These are phyloP conservation scores for Teratosphaeriaceae sp. DNA, from an alignment of 2,329 filamentous ascomycete genomes.

Conservation along the genomic window DNA sequence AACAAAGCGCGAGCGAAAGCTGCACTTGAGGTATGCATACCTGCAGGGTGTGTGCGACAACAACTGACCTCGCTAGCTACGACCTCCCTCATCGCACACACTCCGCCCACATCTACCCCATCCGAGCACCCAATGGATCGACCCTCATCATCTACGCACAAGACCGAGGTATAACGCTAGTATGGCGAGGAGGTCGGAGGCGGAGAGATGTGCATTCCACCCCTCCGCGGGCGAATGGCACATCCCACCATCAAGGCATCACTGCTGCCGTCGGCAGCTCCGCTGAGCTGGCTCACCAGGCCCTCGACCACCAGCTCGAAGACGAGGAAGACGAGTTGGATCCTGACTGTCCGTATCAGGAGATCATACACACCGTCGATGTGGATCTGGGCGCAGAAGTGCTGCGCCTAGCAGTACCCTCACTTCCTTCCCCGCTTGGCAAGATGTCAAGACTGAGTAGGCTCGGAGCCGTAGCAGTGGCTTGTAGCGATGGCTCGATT, in stretches of 20 bases:
- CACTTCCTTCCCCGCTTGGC: conserved; percentile 8
- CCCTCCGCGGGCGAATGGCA: conserved; percentile 12
- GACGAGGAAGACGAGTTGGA: conserved; percentile 54
- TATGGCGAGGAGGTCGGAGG: conserved; percentile 53
- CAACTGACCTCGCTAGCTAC: conserved; percentile 42
- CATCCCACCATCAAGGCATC: conserved; percentile 37
- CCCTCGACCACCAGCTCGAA: conserved; percentile 37
- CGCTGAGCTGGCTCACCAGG: conserved; percentile 25
- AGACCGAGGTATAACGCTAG: conserved; percentile 49
- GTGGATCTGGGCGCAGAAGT: conserved; percentile 49
- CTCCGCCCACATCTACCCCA: conserved; percentile 51
- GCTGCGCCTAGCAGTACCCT: conserved; percentile 46
- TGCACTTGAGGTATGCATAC: conserved; percentile 25
- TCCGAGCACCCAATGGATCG: conserved; percentile 54
- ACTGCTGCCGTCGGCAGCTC: conserved; percentile 54
- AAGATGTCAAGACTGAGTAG: conserved; percentile 21
- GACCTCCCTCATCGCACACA: conserved; percentile 53
- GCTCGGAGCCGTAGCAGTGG: conserved; percentile 44
- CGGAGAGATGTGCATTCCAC: conserved; percentile 4
- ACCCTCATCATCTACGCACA: conserved; percentile 56
- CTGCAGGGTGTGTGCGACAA: background rate
- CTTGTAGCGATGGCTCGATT: conserved; percentile 51
- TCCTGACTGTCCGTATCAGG: conserved; percentile 47
- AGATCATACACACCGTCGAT: conserved; percentile 49
- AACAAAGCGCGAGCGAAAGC: conserved; percentile 25